Percentiles rank a stretch among this genome's conserved stretches.
phyloP scores from a whole-genome alignment of 306 rosid species.

The Fragaria nilgerrensis region DNA sequence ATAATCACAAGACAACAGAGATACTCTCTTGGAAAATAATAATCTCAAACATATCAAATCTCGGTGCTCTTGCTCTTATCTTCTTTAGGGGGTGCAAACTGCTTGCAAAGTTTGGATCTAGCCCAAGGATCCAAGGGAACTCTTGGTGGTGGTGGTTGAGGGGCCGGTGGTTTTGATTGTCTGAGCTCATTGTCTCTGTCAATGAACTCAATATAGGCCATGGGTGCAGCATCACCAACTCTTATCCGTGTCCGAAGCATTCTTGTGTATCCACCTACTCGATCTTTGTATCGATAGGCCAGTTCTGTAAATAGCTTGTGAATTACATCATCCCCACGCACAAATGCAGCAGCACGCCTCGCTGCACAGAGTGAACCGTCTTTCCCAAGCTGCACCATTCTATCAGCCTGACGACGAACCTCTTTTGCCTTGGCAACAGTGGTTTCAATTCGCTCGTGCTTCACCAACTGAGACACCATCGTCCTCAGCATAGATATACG shows the following conservation, averaged over 20 bases:
- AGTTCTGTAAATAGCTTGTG: constrained; percentile 90
- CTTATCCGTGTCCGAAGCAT: constrained; percentile 87
- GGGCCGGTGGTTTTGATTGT: constrained; percentile 76
- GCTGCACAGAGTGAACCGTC: constrained; percentile 83
- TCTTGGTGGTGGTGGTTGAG: constrained; percentile 76
- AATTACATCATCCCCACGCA: constrained; percentile 86
- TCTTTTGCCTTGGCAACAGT: constrained; percentile 97
- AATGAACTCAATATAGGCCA: constrained; percentile 96
- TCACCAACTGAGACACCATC: constrained; percentile 95
- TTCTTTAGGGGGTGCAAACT: constrained; percentile 79
- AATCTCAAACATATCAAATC: constrained; percentile 29
- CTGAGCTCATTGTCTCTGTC: constrained; percentile 84
- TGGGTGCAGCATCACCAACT: constrained; percentile 95
- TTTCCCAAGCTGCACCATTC: constrained; percentile 92
- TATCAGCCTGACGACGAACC: constrained; percentile 83
- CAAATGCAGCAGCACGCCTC: constrained; percentile 79
- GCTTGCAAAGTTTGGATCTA: constrained; percentile 65
- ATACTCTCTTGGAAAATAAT: background rate
- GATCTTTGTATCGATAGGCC: constrained; percentile 89
- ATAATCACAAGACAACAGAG: background rate
- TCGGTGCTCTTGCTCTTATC: constrained; percentile 47
- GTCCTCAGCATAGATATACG: constrained; percentile 94
- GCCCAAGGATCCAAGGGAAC: constrained; percentile 89
- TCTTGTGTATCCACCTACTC: constrained; percentile 94
- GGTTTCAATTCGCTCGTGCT: constrained; percentile 96